Evolutionary conservation across 345 rosid species (phyloP), one percentile per base, ranked within the genome.

Genomic region (Conringia planisiliqua): DNA sequence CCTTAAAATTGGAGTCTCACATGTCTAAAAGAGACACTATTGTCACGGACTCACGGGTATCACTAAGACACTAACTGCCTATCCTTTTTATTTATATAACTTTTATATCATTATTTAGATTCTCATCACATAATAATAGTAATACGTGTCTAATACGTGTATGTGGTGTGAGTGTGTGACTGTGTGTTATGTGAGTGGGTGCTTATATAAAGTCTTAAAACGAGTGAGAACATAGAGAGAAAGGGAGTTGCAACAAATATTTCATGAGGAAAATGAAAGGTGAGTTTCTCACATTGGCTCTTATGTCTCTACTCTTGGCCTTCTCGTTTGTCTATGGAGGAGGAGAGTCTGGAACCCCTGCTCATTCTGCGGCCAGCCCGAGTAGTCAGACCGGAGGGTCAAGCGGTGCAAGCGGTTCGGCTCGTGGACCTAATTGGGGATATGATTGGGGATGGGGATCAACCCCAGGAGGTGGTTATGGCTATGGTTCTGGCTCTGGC

Each of bases 391-490:
- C 79, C 1, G 40, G 4, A 24, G 44, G 29, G 13, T 51, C 79
- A 13, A 81, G 80, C 0, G 67, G 76, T 12, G 8, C 77, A 17
- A 78, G 44, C 24, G 93, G 94, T 66, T 85, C 97, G 0, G 94
- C 68, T 51, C 94, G 86, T 52, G 94, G 94, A 3, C 88, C 97
- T 57, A 89, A 87, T 68, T 87, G 89, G 89, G 94, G 83, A 70
- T 91, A 80, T 78, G 83, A 14, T 17, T 93, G 98, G 97, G 94
- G 93, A 1, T 91, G 88, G 92, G 98, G 97, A 1, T 91, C 97
- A 0, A 77, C 79, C 17, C 98, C 98, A 0, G 82, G 71, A n/a
- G 82, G 84, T 18, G 94, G 96, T 5, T 93, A 85, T 87, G 98
- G 98, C 4, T 93, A 82, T 44, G 98, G 98, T 3, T 88, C 94